Base-by-base conservation (phyloP, 495 filamentous ascomycete species). In the Penicillium flavigenum region DNA sequence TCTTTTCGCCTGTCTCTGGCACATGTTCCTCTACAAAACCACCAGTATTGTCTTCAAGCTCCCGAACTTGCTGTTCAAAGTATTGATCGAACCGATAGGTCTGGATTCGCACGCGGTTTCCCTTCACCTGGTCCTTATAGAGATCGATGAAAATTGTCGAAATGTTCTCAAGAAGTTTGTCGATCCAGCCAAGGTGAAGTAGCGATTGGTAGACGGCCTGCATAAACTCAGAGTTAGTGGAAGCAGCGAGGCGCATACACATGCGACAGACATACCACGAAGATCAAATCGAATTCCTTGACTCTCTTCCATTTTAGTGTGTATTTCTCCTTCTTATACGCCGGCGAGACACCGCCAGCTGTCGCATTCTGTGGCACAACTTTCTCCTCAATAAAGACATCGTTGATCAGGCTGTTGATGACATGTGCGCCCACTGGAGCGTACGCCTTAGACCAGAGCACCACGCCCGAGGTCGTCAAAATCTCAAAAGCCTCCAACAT, bases 401-500 rank as follows among this genome's bases (percentile, higher is more conserved):
- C 92, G 70, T 85, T 85, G 77, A 98, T 95, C 71, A 98, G 88
- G 76, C 87, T 88, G 76, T 98, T 96, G 76, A 98, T 85, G 47
- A 98, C 78, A 63, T 88, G 87, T 20, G 89, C 78, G 66, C 84
- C 89, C 63, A 96, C 84, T 1, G 89, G 80, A 34, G 85, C 84
- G 71, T 94, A 96, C 5, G 85, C 87, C 65, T 88, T 87, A 31
- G 94, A 97, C 94, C 94, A 98, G 41, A 98, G 81, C 44, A 98
- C 94, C 48, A 98, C 91, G 24, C 94, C 94, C 17, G 94, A 96
- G 36, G 92, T 96, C 52, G 91, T 96, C 22, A 98, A 70, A 55
- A 98, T 93, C 73, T 98, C 94, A 67, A 98, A 98, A 17, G 88
- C 86, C 73, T 98, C 94, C 72, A 98, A 77, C 92, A 97, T 97